A percentile compares a stretch with the other conserved stretches of the same genome.
phyloP scores from a whole-genome alignment of 306 rosid species.

The Rosa rugosa region DNA sequence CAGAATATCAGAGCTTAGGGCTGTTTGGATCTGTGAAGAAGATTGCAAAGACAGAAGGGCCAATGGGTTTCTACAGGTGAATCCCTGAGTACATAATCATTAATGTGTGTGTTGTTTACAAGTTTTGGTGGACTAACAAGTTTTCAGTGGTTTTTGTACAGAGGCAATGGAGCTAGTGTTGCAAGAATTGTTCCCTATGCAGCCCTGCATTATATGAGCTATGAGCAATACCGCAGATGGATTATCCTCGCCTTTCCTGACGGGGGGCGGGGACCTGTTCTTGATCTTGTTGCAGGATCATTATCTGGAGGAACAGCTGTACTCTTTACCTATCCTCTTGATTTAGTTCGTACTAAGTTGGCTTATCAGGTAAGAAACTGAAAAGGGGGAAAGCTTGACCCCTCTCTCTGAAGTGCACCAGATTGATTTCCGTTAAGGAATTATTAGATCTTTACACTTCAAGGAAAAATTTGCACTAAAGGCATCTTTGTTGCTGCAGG shows the following conservation, averaged over 20 bases:
- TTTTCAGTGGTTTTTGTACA: conserved; percentile 33
- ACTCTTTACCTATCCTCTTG: conserved; percentile 88
- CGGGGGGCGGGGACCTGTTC: conserved; percentile 73
- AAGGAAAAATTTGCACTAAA: not conserved
- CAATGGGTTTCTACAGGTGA: conserved; percentile 79
- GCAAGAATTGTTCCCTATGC: conserved; percentile 98
- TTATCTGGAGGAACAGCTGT: conserved; percentile 94
- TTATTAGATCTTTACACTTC: conserved; percentile 6
- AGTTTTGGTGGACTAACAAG: conserved; percentile 7
- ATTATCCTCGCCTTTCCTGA: conserved; percentile 71
- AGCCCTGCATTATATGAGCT: conserved; percentile 86
- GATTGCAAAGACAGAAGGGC: conserved; percentile 78
- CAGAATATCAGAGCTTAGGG: conserved; percentile 76
- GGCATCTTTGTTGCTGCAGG: conserved; percentile 41
- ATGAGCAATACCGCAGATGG: conserved; percentile 90
- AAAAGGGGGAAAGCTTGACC: not conserved
- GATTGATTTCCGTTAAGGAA: not conserved
- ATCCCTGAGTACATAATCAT: conserved; percentile 12
- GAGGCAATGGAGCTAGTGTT: conserved; percentile 97
- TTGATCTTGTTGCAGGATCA: conserved; percentile 96
- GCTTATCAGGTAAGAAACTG: conserved; percentile 78
- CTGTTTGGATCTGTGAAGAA: conserved; percentile 58
- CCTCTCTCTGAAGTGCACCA: not conserved
- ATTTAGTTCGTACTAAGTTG: conserved; percentile 83
- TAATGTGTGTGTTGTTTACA: conserved; percentile 7